phyloP scores from a whole-genome alignment of 495 filamentous ascomycete genomes.

The Penicillium macrosclerotiorum region DNA sequence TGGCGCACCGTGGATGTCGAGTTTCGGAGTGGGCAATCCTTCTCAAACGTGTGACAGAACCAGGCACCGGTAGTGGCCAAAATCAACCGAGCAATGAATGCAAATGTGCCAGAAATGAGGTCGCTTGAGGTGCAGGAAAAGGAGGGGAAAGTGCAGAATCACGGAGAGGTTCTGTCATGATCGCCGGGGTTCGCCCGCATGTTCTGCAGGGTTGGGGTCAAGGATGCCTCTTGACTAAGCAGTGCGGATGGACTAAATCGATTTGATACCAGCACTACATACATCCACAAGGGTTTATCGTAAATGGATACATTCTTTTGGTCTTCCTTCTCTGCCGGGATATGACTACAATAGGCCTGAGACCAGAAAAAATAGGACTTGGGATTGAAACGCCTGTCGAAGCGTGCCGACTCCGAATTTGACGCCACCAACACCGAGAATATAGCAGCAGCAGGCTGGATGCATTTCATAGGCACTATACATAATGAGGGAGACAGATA shows the following conservation, averaged over 20 bases:
- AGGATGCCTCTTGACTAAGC: slow-evolving; percentile 32
- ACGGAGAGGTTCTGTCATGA: slow-evolving; percentile 29
- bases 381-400: no score
- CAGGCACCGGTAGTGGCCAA: not conserved
- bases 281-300: no score
- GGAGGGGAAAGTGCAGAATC: slow-evolving; percentile 3
- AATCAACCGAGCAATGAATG: not conserved
- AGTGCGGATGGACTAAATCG: no score
- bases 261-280: no score
- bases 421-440: not conserved
- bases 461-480: slow-evolving; percentile 24
- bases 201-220: slow-evolving; percentile 9
- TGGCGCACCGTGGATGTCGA: not conserved
- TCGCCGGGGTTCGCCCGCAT: slow-evolving; percentile 34
- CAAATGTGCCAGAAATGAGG: not conserved
- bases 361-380: no score
- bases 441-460: slow-evolving; percentile 4
- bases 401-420: no score
- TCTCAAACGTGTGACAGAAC: not conserved
- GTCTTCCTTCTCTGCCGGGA: no score
- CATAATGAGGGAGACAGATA: slow-evolving; percentile 11
- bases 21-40: not conserved
- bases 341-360: no score
- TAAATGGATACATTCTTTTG: no score
- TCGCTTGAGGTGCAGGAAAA: not conserved